Conservation (phyloP, 2,329 filamentous ascomycete species). For the Escovopsis sp. region DNA sequence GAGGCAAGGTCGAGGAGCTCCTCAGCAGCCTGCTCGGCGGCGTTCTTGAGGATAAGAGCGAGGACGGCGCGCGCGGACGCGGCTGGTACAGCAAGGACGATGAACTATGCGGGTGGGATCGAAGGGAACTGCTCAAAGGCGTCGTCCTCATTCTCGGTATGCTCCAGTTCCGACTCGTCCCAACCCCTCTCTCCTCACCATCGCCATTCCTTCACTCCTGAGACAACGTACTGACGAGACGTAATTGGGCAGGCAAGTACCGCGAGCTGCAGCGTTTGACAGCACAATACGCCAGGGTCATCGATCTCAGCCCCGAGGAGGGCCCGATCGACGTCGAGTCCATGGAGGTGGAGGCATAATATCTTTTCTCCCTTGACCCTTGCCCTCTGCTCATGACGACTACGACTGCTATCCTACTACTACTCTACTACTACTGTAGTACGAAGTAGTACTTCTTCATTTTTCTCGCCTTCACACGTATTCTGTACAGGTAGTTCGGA, state of each 20-base stretch:
- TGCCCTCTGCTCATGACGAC: not conserved
- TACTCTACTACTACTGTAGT: no score
- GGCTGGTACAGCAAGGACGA: constrained; percentile 54
- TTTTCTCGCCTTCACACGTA: no score
- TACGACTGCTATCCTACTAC: no score
- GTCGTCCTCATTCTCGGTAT: constrained; percentile 85
- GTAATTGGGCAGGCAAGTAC: constrained; percentile 64
- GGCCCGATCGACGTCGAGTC: constrained; percentile 27
- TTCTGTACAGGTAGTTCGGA: no score
- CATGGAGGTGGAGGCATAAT: constrained; percentile 26
- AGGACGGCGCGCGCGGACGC: constrained; percentile 16
- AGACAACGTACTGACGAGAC: constrained; percentile 16
- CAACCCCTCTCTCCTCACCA: not conserved
- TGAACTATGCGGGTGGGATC: constrained; percentile 78
- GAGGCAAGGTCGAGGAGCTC: constrained; percentile 83
- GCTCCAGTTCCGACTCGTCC: constrained; percentile 19
- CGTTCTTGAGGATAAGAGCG: constrained; percentile 39
- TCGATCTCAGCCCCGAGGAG: constrained; percentile 44
- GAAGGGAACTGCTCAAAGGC: constrained; percentile 73
- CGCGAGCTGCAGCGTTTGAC: constrained; percentile 85
- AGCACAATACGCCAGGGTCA: constrained; percentile 82
- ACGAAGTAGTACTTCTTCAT: no score
- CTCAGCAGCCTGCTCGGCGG: constrained; percentile 69
- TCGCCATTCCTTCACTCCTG: no score
- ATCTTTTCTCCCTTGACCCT: not conserved